Conservation (phyloP, 768 basidiomycete genomes). For the Coprinellus aureogranulatus region DNA sequence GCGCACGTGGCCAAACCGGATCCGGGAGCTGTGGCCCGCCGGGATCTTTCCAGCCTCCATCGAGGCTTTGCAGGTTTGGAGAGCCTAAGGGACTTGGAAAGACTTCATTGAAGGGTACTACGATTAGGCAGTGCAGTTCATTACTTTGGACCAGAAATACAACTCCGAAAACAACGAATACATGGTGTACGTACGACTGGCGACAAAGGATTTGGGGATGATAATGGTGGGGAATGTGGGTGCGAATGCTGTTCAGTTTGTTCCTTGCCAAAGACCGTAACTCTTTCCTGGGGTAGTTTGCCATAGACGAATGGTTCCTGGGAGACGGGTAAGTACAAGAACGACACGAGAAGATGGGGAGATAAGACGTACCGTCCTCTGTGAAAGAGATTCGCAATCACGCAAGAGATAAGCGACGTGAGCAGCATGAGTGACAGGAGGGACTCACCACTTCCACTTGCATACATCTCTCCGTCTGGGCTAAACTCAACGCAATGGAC, state of each 20-base stretch:
- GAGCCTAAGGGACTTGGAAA: no score
- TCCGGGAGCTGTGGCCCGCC: background rate
- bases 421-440: constrained; percentile 4
- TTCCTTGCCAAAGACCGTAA: constrained; percentile 88
- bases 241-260: constrained; percentile 9
- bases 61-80: no score
- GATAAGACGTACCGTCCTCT: constrained; percentile 70
- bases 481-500: constrained; percentile 93
- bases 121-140: no score
- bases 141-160: no score
- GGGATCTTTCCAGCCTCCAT: no score
- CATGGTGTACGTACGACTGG: background rate
- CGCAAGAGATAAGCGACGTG: constrained; percentile 6
- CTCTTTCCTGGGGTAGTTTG: constrained; percentile 92
- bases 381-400: constrained; percentile 14
- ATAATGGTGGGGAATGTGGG: background rate
- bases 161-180: background rate
- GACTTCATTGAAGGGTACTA: no score
- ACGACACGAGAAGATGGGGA: background rate
- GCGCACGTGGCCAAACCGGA: background rate
- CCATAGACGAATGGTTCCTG: constrained; percentile 94
- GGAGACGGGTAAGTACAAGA: background rate
- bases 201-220: no score
- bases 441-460: constrained; percentile 88
- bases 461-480: constrained; percentile 97